A percentile compares a stretch with the other conserved stretches of the same genome.
Evolutionary conservation across 495 filamentous ascomycete genomes (phyloP).

Genomic region (Daldinia decipiens): DNA sequence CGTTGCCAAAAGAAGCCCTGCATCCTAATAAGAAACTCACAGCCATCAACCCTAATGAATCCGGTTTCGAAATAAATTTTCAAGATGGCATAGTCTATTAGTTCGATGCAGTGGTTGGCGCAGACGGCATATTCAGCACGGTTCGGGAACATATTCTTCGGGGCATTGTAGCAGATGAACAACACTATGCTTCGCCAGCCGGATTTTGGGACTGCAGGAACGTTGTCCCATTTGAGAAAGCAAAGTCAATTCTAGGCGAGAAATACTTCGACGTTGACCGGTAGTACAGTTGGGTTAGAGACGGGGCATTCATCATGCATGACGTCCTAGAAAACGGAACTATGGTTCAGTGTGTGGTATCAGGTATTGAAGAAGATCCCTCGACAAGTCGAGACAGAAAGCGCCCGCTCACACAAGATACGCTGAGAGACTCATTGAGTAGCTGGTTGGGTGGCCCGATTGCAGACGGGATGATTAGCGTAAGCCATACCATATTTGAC

Average conservation of each 20-base stretch:
- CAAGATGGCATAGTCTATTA: background rate
- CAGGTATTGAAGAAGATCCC: background rate
- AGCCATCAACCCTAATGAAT: background rate
- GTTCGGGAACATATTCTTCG: background rate
- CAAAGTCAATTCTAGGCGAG: background rate
- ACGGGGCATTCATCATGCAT: background rate
- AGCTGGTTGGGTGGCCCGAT: background rate
- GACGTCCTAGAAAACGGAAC: background rate
- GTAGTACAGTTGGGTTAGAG: background rate
- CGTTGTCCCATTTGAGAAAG: background rate
- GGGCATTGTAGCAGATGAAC: background rate
- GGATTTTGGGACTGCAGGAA: constrained; percentile 1
- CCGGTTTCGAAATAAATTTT: background rate
- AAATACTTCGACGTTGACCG: background rate
- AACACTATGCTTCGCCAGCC: background rate
- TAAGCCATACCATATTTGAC: background rate
- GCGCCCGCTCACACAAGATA: background rate
- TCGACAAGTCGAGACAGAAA: background rate
- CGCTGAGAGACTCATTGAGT: background rate
- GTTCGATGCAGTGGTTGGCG: background rate
- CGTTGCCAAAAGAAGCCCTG: background rate
- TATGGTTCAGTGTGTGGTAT: background rate
- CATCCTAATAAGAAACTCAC: background rate
- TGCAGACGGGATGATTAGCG: background rate
- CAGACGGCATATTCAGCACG: background rate